Conservation (phyloP, 2,329 filamentous ascomycete species). For the Hymenoscyphus repandus region DNA sequence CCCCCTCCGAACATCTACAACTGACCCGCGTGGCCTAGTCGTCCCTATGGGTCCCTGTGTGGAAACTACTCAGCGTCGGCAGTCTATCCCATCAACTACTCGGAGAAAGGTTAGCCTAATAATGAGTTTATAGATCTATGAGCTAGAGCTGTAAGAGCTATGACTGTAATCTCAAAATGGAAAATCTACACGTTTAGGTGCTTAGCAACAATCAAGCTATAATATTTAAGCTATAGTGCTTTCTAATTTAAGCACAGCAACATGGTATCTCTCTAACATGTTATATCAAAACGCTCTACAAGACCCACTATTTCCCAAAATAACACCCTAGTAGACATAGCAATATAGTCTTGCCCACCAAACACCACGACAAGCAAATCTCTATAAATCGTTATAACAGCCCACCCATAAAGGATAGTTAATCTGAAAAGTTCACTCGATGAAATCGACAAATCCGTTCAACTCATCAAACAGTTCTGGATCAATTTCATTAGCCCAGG, state of each 20-base stretch:
- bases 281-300: background rate
- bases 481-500: slow-evolving; percentile 31
- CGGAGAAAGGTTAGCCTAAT: no score
- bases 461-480: slow-evolving; percentile 28
- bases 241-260: slow-evolving; percentile 4
- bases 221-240: background rate
- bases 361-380: background rate
- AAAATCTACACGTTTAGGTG: no score
- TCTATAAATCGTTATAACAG: background rate
- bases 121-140: no score
- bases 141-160: no score
- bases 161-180: no score
- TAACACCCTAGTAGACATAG: background rate
- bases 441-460: slow-evolving; percentile 31
- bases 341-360: background rate
- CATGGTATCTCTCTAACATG: slow-evolving; percentile 3
- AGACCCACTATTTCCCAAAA: background rate
- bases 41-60: no score
- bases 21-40: no score
- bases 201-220: no score
- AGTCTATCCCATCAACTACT: no score
- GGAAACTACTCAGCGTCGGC: no score
- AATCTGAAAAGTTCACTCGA: slow-evolving; percentile 14
- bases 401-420: background rate
- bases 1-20: no score